These are phyloP conservation scores for Amauroascus niger DNA, from an alignment of 2,329 filamentous ascomycete species.

Conservation along the genomic window DNA sequence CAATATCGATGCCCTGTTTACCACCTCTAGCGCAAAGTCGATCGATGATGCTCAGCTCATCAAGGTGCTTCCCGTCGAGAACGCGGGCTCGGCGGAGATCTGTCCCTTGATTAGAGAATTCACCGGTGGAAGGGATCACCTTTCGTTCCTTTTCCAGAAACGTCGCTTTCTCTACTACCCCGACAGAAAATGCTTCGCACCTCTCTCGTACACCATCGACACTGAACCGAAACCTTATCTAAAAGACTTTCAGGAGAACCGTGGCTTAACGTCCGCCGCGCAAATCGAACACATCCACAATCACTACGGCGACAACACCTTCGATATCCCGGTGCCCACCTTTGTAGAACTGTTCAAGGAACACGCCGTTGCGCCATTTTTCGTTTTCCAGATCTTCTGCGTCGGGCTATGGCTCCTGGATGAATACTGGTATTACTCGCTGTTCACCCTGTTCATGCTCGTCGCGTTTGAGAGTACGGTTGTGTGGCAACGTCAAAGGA, in stretches of 20 bases:
- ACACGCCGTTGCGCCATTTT: constrained; percentile 96
- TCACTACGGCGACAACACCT: constrained; percentile 91
- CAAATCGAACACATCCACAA: constrained; percentile 74
- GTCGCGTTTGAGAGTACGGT: constrained; percentile 97
- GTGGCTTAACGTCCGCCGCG: constrained; percentile 62
- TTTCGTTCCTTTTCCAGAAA: constrained; percentile 96
- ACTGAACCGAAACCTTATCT: constrained; percentile 71
- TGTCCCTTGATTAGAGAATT: constrained; percentile 70
- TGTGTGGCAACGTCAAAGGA: constrained; percentile 96
- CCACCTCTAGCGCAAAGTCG: constrained; percentile 58
- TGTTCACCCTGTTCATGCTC: constrained; percentile 98
- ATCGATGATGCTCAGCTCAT: constrained; percentile 72
- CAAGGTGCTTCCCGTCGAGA: constrained; percentile 82
- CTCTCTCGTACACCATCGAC: constrained; percentile 76
- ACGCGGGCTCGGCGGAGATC: constrained; percentile 82
- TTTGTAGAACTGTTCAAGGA: constrained; percentile 96
- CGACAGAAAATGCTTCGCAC: constrained; percentile 63
- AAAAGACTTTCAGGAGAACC: constrained; percentile 65
- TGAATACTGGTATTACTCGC: constrained; percentile 99
- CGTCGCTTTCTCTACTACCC: constrained; percentile 81
- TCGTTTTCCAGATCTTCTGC: constrained; percentile 98
- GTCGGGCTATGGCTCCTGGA: constrained; percentile 97
- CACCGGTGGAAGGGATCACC: constrained; percentile 60
- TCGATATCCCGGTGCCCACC: constrained; percentile 93
- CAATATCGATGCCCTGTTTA: constrained; percentile 72